Conservation (phyloP, 345 rosid genomes). For the Garcia nutans region DNA sequence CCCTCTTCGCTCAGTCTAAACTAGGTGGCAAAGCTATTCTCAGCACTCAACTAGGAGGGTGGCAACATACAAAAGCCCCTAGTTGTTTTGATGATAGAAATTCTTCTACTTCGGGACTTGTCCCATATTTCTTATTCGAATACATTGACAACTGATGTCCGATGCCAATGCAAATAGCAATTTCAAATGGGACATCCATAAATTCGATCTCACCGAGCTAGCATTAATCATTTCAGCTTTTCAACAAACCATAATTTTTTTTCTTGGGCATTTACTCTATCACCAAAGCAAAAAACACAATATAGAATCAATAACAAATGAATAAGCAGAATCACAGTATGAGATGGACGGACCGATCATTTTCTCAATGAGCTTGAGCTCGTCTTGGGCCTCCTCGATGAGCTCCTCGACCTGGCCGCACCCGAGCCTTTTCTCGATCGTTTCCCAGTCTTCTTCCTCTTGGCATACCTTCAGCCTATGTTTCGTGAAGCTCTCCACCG, state of each 20-base stretch:
- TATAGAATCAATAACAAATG: background rate
- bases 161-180: no score
- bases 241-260: background rate
- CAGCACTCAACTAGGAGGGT: background rate
- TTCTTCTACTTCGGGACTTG: background rate
- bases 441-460: conserved; percentile 88
- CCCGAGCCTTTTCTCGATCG: conserved; percentile 76
- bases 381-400: conserved; percentile 92
- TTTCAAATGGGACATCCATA: no score
- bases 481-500: conserved; percentile 82
- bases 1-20: background rate
- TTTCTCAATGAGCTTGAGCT: conserved; percentile 82
- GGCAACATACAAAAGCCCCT: background rate
- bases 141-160: no score
- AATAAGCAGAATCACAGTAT: background rate
- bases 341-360: conserved; percentile 72
- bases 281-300: background rate
- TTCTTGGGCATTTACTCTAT: background rate
- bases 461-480: conserved; percentile 74
- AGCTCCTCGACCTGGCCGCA: conserved; percentile 99
- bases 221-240: background rate
- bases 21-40: background rate
- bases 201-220: background rate
- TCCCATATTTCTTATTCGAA: no score
- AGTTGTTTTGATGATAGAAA: no score